phyloP scores from a whole-genome alignment of 345 rosid genomes.

The Gossypium longicalyx region DNA sequence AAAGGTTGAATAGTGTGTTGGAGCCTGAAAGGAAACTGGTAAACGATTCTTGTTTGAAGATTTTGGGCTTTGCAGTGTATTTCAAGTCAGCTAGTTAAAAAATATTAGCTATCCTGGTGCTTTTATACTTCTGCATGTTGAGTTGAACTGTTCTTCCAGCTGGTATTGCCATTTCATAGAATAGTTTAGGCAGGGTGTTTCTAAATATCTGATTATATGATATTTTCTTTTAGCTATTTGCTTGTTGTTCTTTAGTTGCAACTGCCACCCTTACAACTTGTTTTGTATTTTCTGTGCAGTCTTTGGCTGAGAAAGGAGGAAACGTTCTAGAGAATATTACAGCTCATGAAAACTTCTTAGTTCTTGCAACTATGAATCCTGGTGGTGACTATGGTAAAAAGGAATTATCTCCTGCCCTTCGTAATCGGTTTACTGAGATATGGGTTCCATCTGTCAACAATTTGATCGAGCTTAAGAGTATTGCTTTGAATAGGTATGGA shows the following conservation, averaged over 20 bases:
- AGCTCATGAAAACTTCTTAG: conserved; percentile 66
- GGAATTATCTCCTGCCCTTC: conserved; percentile 95
- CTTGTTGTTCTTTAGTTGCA: background rate
- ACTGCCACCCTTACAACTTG: background rate
- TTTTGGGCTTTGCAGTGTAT: background rate
- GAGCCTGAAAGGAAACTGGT: conserved; percentile 92
- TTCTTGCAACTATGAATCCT: conserved; percentile 97
- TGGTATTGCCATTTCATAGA: background rate
- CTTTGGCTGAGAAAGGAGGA: conserved; percentile 96
- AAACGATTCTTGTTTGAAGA: conserved; percentile 17
- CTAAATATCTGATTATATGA: background rate
- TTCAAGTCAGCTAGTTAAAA: background rate
- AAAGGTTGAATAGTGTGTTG: conserved; percentile 87
- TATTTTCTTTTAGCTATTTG: background rate
- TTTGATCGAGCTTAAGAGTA: conserved; percentile 62
- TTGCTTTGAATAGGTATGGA: conserved; percentile 59
- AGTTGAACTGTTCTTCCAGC: background rate
- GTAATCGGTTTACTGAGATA: conserved; percentile 94
- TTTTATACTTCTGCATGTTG: background rate
- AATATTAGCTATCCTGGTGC: background rate
- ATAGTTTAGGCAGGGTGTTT: background rate
- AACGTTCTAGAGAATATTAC: conserved; percentile 61
- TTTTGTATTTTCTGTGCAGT: conserved; percentile 37
- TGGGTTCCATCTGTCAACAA: conserved; percentile 86
- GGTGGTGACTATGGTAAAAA: conserved; percentile 99